A percentile compares a stretch with the other conserved stretches of the same genome.
These are phyloP conservation scores for Fagus crenata DNA, from an alignment of 306 rosid species.

Conservation along the genomic window DNA sequence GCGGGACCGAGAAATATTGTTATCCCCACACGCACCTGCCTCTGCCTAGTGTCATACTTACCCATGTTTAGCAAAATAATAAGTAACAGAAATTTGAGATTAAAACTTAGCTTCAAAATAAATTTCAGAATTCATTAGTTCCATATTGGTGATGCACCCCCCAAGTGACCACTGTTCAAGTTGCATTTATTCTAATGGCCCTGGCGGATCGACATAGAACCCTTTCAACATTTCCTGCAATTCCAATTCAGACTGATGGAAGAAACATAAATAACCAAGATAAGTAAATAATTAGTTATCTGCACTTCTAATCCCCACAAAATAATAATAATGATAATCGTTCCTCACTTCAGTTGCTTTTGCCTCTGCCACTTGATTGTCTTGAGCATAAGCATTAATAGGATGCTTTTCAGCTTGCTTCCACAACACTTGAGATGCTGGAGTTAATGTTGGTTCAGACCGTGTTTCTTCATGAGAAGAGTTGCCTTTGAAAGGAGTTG, in stretches of 20 bases:
- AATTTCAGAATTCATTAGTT: constrained; percentile 35
- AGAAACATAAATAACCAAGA: constrained; percentile 18
- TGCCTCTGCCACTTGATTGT: not conserved
- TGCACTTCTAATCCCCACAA: too few species aligned
- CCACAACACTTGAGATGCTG: constrained; percentile 21
- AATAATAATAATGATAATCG: too few species aligned
- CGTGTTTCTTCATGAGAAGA: constrained; percentile 37
- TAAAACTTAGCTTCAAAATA: too few species aligned
- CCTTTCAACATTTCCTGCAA: not conserved
- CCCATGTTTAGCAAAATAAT: too few species aligned
- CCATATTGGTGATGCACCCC: constrained; percentile 44
- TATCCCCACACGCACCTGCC: too few species aligned
- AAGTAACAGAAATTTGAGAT: too few species aligned
- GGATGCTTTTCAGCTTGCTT: too few species aligned
- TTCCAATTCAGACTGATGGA: constrained; percentile 38
- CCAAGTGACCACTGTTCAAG: constrained; percentile 23
- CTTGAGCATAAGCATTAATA: constrained; percentile 39
- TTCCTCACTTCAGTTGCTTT: too few species aligned
- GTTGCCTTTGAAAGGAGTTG: too few species aligned
- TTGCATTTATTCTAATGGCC: not conserved
- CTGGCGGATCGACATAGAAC: not conserved
- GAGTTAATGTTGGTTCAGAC: constrained; percentile 8
- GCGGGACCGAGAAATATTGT: too few species aligned
- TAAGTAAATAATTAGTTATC: not conserved
- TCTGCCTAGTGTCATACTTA: too few species aligned